Evolutionary conservation across 305 asterid species (phyloP).

Genomic region (Rubia balearica): DNA sequence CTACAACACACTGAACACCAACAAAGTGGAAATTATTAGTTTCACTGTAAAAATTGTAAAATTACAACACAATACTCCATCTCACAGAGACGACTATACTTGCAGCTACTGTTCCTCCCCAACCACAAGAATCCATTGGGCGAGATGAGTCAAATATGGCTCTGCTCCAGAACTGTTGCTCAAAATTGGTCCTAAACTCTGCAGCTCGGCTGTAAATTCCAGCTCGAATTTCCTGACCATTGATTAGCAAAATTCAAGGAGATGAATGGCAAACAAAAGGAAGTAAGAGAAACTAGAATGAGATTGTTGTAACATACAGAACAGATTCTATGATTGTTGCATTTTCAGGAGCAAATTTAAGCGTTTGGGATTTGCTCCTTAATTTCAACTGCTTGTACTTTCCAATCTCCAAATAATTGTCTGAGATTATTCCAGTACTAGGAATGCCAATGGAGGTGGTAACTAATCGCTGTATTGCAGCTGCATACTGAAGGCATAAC

Average conservation of each 20-base stretch:
- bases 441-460: conserved; percentile 53
- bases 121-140: conserved; percentile 93
- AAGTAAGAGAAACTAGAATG: conserved; percentile 11
- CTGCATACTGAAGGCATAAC: conserved; percentile 89
- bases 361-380: conserved; percentile 50
- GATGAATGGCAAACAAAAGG: not conserved
- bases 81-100: not conserved
- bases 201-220: conserved; percentile 66
- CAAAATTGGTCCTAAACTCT: conserved; percentile 79
- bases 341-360: conserved; percentile 55
- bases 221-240: conserved; percentile 77
- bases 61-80: not conserved
- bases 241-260: not conserved
- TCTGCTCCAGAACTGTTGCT: conserved; percentile 88
- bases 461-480: conserved; percentile 79
- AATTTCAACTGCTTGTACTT: conserved; percentile 60
- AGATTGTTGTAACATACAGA: conserved; percentile 43
- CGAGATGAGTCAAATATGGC: conserved; percentile 93
- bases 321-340: conserved; percentile 54
- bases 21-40: not conserved
- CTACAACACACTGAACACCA: not conserved
- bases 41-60: not conserved
- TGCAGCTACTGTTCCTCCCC: conserved; percentile 53
- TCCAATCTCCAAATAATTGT: conserved; percentile 29
- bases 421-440: conserved; percentile 19